Evolutionary conservation across 2,329 filamentous ascomycete species (phyloP), one percentile per base, ranked within the genome.

Genomic region (Fonsecaea pedrosoi): DNA sequence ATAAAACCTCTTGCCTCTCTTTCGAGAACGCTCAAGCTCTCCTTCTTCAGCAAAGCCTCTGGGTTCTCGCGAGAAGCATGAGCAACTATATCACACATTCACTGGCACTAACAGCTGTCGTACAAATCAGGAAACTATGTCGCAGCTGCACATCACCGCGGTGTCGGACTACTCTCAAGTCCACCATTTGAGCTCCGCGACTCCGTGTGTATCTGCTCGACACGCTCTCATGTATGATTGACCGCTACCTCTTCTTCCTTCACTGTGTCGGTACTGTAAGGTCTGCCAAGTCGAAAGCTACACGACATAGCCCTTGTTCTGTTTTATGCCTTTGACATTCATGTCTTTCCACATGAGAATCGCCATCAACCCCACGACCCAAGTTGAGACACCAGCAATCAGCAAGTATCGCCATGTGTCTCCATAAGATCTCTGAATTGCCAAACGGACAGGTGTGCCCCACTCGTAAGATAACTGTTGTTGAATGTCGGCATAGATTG

Each of bases 401-500:
- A 82, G 72, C 78, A 82, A 77, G n/a, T 74, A 70, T 38, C 73
- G 77, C 75, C 86, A 83, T 4, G 81, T 78, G 42, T 81, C 79
- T 0, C 78, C 82, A 65, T 86, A 86, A 0, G 83, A 74, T 55
- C 76, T 63, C 35, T 81, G 77, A 59, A 85, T 83, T 2, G 77
- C 84, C 18, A 76, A 67, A 18, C 83, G 74, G 18, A 76, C 79
- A 0, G 77, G 73, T 7, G 73, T 81, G 7, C 81, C 79, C 13
- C 81, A 72, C 0, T 77, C 71, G 68, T 82, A 85, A 35, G 69
- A 59, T 40, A 87, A 75, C 70, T 90, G 89, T 3, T 79, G 80
- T 0, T 77, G 78, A 30, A 90, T 72, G 69, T 82, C 81, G 32
- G 82, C 81, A 68, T 86, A 86, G 53, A 89, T 86, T 32, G 75